These are phyloP conservation scores for Citrullus amarus DNA, from an alignment of 306 rosid species.

Conservation along the genomic window DNA sequence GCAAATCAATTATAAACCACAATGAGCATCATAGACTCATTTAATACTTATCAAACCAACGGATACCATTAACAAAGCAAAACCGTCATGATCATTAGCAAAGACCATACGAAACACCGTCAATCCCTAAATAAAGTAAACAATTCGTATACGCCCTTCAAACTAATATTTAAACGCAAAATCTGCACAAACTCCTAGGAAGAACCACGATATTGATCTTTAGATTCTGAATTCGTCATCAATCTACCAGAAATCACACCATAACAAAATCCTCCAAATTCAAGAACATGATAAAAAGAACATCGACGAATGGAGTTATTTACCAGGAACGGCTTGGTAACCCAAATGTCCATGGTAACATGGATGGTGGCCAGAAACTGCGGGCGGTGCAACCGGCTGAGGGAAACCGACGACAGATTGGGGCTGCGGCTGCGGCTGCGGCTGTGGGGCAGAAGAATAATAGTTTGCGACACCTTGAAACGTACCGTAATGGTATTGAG, in stretches of 20 bases:
- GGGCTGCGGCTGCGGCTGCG: conserved; percentile 22
- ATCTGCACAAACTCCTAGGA: not conserved
- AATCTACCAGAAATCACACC: not conserved
- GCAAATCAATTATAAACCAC: not conserved
- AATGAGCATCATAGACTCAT: not conserved
- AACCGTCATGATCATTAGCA: not conserved
- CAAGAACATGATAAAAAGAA: not conserved
- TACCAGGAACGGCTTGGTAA: conserved; percentile 42
- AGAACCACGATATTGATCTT: not conserved
- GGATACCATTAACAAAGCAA: not conserved
- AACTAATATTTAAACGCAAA: not conserved
- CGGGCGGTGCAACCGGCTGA: conserved; percentile 27
- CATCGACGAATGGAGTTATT: no score
- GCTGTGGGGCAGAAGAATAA: conserved; percentile 28
- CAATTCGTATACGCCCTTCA: not conserved
- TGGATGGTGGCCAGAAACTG: conserved; percentile 14
- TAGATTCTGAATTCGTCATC: not conserved
- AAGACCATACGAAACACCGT: not conserved
- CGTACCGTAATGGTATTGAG: conserved; percentile 59
- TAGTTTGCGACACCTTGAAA: conserved; percentile 82
- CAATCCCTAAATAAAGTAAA: not conserved
- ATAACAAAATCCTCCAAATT: not conserved
- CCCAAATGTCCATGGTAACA: conserved; percentile 25
- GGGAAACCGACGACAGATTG: conserved; percentile 31
- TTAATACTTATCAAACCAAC: not conserved